These are phyloP conservation scores for Chytridium lagenaria DNA, from an alignment of 371 early-diverging fungal species.

Conservation along the genomic window DNA sequence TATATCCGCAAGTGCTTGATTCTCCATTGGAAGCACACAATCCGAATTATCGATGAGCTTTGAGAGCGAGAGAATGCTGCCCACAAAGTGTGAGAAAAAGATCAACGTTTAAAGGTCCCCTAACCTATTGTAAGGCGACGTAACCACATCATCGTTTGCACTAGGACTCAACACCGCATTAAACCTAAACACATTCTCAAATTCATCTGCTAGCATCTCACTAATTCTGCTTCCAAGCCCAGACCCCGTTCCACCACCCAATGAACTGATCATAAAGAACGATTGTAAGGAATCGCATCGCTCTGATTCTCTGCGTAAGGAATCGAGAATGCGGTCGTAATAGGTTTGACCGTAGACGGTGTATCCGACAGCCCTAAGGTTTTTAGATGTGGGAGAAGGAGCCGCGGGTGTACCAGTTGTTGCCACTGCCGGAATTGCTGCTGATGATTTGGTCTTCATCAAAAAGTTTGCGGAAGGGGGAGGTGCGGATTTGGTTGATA, in stretches of 20 bases:
- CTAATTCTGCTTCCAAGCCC: slow-evolving; percentile 69
- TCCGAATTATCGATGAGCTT: slow-evolving; percentile 59
- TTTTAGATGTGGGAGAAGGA: background rate
- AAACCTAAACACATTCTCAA: slow-evolving; percentile 62
- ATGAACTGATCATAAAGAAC: slow-evolving; percentile 61
- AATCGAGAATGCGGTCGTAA: slow-evolving; percentile 58
- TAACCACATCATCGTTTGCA: slow-evolving; percentile 63
- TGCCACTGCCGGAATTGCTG: slow-evolving; percentile 58
- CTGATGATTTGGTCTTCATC: slow-evolving; percentile 48
- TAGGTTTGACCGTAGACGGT: slow-evolving; percentile 53
- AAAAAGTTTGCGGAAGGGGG: slow-evolving; percentile 53
- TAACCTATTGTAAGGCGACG: slow-evolving; percentile 63
- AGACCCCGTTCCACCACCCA: slow-evolving; percentile 79
- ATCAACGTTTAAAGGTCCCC: background rate
- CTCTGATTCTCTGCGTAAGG: slow-evolving; percentile 66
- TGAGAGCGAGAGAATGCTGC: slow-evolving; percentile 62
- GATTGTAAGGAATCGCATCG: slow-evolving; percentile 67
- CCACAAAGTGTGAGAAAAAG: too few species aligned
- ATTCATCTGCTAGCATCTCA: slow-evolving; percentile 59
- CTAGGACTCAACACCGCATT: slow-evolving; percentile 58
- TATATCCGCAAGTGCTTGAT: slow-evolving; percentile 65
- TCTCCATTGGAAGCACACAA: slow-evolving; percentile 73
- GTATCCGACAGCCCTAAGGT: slow-evolving; percentile 50
- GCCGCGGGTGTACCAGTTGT: slow-evolving; percentile 53
- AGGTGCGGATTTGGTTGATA: slow-evolving; percentile 43